These are phyloP conservation scores for Plasmodium fragile DNA, from an alignment of 169 alveolate species.

Conservation along the genomic window DNA sequence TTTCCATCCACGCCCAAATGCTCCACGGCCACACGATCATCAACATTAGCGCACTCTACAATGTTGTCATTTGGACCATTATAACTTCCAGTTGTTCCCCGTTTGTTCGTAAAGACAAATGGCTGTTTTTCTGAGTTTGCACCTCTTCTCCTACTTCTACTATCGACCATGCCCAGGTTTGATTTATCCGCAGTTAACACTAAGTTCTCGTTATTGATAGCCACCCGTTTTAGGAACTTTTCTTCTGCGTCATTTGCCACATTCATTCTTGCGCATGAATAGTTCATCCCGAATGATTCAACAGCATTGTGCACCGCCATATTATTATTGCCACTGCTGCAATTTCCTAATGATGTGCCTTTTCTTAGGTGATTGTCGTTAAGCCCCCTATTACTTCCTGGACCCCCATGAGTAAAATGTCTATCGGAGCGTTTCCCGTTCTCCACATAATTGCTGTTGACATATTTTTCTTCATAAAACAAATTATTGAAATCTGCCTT, in stretches of 20 bases:
- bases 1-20: neutral
- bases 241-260: neutral
- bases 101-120: neutral
- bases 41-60: neutral
- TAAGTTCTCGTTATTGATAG: neutral
- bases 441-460: slow-evolving; percentile 8
- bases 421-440: slow-evolving; percentile 11
- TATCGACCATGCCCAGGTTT: neutral
- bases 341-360: neutral
- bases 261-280: slow-evolving; percentile 26
- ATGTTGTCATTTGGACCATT: neutral
- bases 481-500: slow-evolving; percentile 30
- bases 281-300: neutral
- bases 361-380: neutral
- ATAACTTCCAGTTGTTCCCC: neutral
- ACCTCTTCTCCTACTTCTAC: slow-evolving; percentile 20
- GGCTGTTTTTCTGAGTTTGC: slow-evolving; percentile 5
- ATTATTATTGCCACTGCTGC: slow-evolving; percentile 9
- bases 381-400: neutral
- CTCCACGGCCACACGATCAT: neutral
- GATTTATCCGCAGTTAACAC: neutral
- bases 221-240: neutral
- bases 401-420: neutral
- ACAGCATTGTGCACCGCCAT: neutral
- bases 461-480: slow-evolving; percentile 33